Base-by-base conservation (phyloP, 768 basidiomycete genomes). In the Collybia nuda region DNA sequence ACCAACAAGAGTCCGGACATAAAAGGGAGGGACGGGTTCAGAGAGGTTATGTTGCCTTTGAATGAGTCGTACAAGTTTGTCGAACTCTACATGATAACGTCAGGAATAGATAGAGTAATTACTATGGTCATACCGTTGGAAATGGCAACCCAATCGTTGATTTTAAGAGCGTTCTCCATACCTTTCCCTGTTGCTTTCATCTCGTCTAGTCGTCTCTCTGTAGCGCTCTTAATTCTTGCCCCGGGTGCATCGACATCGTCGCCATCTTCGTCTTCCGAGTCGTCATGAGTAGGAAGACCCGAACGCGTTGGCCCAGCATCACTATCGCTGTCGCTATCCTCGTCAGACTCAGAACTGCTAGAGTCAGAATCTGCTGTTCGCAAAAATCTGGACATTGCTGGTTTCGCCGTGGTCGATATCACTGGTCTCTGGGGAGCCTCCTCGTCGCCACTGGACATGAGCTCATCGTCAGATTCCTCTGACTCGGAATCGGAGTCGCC, bases 91-190 rank as follows among this genome's bases (percentile, higher is more conserved):
- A 26, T 26, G 19, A 65, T 7, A 18, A 40, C 2, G 37, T 36
- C 40, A 44, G 56, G 44, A 61, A 52, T 40, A 41, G 44, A 8
- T 32, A 14, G 24, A 9, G 38, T 23, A 38, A 26, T 37, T 24
- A 46, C 36, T 47, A 28, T 32, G 37, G 7, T 67, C 83, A 49
- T 59, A 93, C 95, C 95, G 52, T 81, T 86, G 18, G 89, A 92
- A 60, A 93, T 95, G 23, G 83, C 84, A 21, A 87, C 85, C 97
- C 97, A 99, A 71, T 99, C 94, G 61, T 95, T 96, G 59, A 96
- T 95, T 77, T 91, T 96, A 55, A 90, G 76, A 17, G 88, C 94
- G 64, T 99, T 98, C 41, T 96, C 92, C 75, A 98, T 97, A 41
- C 77, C 77, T 70, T 88, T 94, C 48, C 92, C 91, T 2, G 88